Percentiles rank a stretch among this genome's conserved stretches.
phyloP scores from a whole-genome alignment of 2,329 filamentous ascomycete genomes.

The Fusarium sp. region DNA sequence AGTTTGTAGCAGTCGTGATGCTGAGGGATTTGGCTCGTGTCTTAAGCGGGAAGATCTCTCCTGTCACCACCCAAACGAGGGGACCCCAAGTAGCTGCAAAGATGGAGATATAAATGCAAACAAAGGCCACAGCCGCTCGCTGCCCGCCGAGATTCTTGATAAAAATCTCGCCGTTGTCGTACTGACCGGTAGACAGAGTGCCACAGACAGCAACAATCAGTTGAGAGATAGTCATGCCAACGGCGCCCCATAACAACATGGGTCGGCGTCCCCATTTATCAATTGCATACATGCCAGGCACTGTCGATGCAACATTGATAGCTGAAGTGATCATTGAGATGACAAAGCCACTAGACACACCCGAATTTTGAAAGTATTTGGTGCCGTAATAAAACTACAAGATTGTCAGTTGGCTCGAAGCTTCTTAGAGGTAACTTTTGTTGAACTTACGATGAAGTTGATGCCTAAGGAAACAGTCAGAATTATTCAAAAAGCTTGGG shows the following conservation, averaged over 20 bases:
- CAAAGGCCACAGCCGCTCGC: conserved; percentile 67
- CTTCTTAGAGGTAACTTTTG: not conserved
- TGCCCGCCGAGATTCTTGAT: conserved; percentile 62
- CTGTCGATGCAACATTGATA: conserved; percentile 51
- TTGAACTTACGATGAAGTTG: conserved; percentile 49
- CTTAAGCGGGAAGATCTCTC: conserved; percentile 71
- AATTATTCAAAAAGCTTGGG: accelerated
- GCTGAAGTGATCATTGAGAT: conserved; percentile 52
- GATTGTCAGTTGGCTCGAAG: not conserved
- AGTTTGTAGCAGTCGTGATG: conserved; percentile 77
- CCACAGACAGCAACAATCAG: conserved; percentile 69
- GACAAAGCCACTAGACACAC: conserved; percentile 48
- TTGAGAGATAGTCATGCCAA: conserved; percentile 68
- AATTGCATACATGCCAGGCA: conserved; percentile 50
- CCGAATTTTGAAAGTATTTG: conserved; percentile 52
- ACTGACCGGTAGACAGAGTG: conserved; percentile 63
- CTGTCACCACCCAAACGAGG: conserved; percentile 53
- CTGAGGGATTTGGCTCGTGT: conserved; percentile 71
- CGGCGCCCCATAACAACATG: conserved; percentile 71
- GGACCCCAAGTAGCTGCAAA: conserved; percentile 77
- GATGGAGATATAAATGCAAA: conserved; percentile 79
- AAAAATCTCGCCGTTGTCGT: conserved; percentile 55
- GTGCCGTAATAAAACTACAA: conserved; percentile 51
- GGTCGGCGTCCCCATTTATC: conserved; percentile 59
- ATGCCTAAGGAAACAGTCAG: conserved; percentile 20